Evolutionary conservation across 2,329 filamentous ascomycete species (phyloP).

Genomic region (Fusarium brachygibbosum): DNA sequence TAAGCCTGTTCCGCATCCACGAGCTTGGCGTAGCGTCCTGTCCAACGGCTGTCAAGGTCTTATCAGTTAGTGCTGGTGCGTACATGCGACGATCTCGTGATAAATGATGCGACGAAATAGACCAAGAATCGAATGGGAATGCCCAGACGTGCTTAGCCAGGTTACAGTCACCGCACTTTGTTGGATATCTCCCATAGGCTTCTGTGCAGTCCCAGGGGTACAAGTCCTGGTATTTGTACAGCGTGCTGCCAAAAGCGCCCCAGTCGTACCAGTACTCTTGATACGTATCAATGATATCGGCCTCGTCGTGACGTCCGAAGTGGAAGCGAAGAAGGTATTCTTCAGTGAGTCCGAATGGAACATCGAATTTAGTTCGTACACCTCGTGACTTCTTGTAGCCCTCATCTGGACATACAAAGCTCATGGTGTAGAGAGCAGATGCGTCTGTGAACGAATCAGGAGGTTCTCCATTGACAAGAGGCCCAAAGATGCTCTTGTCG

Average conservation of each 20-base stretch:
- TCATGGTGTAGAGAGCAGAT: slow-evolving; percentile 55
- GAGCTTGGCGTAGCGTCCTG: slow-evolving; percentile 38
- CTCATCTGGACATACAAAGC: slow-evolving; percentile 55
- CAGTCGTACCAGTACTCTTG: slow-evolving; percentile 63
- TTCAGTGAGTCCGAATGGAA: slow-evolving; percentile 58
- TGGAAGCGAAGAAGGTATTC: slow-evolving; percentile 59
- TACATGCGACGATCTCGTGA: slow-evolving; percentile 55
- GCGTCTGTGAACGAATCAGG: neutral
- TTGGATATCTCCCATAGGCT: slow-evolving; percentile 56
- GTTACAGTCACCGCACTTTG: slow-evolving; percentile 57
- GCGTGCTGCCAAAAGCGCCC: slow-evolving; percentile 55
- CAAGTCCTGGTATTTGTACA: slow-evolving; percentile 58
- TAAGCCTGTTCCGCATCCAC: slow-evolving; percentile 56
- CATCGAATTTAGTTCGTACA: slow-evolving; percentile 52
- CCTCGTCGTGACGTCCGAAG: slow-evolving; percentile 56
- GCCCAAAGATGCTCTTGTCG: slow-evolving; percentile 49
- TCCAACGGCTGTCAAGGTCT: slow-evolving; percentile 26
- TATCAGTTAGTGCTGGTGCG: slow-evolving; percentile 37
- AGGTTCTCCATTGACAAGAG: slow-evolving; percentile 35
- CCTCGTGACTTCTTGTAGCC: slow-evolving; percentile 45
- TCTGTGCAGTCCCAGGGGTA: slow-evolving; percentile 65
- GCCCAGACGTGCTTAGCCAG: slow-evolving; percentile 61
- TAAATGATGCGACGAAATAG: slow-evolving; percentile 57
- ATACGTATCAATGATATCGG: slow-evolving; percentile 59
- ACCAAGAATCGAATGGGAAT: slow-evolving; percentile 61